A percentile compares a stretch with the other conserved stretches of the same genome.
phyloP scores from a whole-genome alignment of 169 alveolate genomes.

The Plasmodium reichenowi region DNA sequence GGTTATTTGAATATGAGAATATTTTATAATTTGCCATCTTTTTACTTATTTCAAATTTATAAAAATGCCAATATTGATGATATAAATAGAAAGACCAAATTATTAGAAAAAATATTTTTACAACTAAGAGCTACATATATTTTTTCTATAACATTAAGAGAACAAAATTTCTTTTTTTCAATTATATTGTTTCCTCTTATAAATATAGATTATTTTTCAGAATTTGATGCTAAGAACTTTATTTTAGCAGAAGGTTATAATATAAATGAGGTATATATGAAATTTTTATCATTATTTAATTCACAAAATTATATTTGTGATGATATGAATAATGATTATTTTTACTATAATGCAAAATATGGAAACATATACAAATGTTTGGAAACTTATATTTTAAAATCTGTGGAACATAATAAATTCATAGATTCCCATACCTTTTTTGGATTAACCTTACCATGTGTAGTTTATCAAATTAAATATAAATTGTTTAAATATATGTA shows the following conservation, averaged over 20 bases:
- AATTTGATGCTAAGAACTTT: constrained; percentile 45
- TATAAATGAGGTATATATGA: constrained; percentile 28
- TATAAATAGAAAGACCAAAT: constrained; percentile 12
- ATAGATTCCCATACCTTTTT: constrained; percentile 48
- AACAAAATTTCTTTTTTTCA: constrained; percentile 28
- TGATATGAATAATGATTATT: constrained; percentile 5
- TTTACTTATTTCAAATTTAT: constrained; percentile 24
- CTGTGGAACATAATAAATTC: constrained; percentile 31
- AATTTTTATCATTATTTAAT: constrained; percentile 45
- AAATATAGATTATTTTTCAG: constrained; percentile 65
- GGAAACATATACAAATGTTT: constrained; percentile 14
- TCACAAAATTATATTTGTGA: constrained; percentile 16
- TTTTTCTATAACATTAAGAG: constrained; percentile 63
- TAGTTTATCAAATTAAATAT: constrained; percentile 59
- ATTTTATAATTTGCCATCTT: constrained; percentile 77
- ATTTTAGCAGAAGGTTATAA: constrained; percentile 64
- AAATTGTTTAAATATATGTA: constrained; percentile 51
- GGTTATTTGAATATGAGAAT: constrained; percentile 81
- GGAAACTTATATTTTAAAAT: constrained; percentile 41
- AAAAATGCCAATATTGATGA: constrained; percentile 31
- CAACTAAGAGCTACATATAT: constrained; percentile 59
- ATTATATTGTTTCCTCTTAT: constrained; percentile 51
- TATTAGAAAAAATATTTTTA: constrained; percentile 53
- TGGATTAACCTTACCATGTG: constrained; percentile 72
- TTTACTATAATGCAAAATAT: constrained; percentile 18